These are phyloP conservation scores for Basidiobolus meristosporus DNA, from an alignment of 371 early-diverging fungal species.

Conservation along the genomic window DNA sequence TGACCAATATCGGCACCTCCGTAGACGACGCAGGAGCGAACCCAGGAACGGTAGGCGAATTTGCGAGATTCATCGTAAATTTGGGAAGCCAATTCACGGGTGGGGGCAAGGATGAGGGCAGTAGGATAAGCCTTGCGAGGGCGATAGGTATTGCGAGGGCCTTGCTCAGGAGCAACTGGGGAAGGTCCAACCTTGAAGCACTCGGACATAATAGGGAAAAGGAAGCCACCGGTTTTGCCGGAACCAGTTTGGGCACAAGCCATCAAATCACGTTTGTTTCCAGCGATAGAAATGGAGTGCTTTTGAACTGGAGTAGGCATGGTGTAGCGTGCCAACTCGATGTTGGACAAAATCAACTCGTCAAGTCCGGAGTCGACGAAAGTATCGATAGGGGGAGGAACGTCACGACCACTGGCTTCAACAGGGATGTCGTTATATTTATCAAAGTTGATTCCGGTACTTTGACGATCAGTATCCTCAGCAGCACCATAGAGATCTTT, in stretches of 20 bases:
- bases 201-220: conserved; percentile 76
- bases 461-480: conserved; percentile 39
- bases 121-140: conserved; percentile 67
- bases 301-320: conserved; percentile 93
- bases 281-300: conserved; percentile 78
- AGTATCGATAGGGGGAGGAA: conserved; percentile 15
- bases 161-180: conserved; percentile 15
- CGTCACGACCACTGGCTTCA: conserved; percentile 68
- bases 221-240: conserved; percentile 79
- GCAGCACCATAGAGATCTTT: conserved; percentile 50
- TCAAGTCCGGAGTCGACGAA: conserved; percentile 62
- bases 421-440: conserved; percentile 95
- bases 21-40: conserved; percentile 84
- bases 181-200: conserved; percentile 81
- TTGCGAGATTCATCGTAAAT: conserved; percentile 66
- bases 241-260: conserved; percentile 93
- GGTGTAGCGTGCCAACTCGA: conserved; percentile 74
- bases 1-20: conserved; percentile 90
- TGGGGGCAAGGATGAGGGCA: conserved; percentile 87
- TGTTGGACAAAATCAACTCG: conserved; percentile 73
- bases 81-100: conserved; percentile 96
- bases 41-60: conserved; percentile 81
- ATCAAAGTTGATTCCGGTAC: conserved; percentile 91
- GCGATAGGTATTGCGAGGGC: conserved; percentile 39
- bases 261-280: conserved; percentile 53